Evolutionary conservation across 345 rosid genomes (phyloP), one percentile per base, ranked within the genome.

Genomic region (Orychophragmus violaceus): DNA sequence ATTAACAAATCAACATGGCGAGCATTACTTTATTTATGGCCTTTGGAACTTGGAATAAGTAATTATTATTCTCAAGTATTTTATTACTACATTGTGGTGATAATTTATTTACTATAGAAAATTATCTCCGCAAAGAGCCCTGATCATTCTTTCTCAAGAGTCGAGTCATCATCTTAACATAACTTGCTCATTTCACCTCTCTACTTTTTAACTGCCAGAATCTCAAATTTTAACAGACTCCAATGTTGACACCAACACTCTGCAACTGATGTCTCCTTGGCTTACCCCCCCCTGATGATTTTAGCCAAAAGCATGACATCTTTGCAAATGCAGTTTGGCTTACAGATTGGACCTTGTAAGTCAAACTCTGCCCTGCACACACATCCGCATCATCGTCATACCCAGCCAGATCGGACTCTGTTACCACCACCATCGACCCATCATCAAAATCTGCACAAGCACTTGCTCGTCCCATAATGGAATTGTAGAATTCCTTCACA

Each of bases 291-390:
- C n/a, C 41, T 36, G 82, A 57, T 37, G 74, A 62, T n/a, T 9
- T 67, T 49, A 54, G 65, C 79, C 84, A 70, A 24, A 76, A 61
- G 41, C 68, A 70, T 30, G 82, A 76, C 39, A 78, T 68, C 51
- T 69, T 76, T 30, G 75, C 63, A 25, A 76, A 41, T 5, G 77
- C 79, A 16, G 78, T 71, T 48, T 58, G 77, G 48, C 89, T 76
- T 62, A 83, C 86, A 64, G 62, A 78, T 44, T 78, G 69, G 56
- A 80, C 82, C 45, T 72, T 77, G 62, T 76, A 82, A 32, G 79
- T 79, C 37, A 78, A 64, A 58, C 77, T 75, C 45, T 63, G 52
- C 30, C 75, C 82, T 28, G 78, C 63, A 73, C 62, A 69, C 46
- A 77, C 60, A 29, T 75, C 56, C 32, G 24, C 65, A 0, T 36